Conservation (phyloP, 2,329 filamentous ascomycete genomes). For the Aspergillaceae sp. region DNA sequence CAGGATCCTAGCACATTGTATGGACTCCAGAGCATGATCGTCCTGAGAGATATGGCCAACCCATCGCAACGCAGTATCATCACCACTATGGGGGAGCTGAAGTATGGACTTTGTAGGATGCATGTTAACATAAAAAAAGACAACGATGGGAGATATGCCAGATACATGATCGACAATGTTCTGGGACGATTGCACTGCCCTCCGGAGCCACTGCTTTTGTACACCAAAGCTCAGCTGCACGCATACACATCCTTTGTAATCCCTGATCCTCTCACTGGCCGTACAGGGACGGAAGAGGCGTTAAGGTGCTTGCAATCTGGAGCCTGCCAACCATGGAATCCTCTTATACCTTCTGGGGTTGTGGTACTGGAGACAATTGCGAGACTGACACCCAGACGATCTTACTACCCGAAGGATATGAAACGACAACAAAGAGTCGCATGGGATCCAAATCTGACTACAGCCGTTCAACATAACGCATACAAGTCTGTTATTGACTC, state of each 20-base stretch:
- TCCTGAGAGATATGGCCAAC: constrained; percentile 43
- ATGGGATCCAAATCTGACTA: constrained; percentile 36
- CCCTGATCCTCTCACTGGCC: constrained; percentile 49
- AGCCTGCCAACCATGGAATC: constrained; percentile 43
- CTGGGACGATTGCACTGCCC: constrained; percentile 52
- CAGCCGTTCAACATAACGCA: constrained; percentile 34
- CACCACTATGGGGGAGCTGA: constrained; percentile 40
- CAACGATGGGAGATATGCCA: constrained; percentile 36
- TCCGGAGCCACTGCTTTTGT: constrained; percentile 47
- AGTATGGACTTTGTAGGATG: constrained; percentile 20
- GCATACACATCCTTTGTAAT: constrained; percentile 52
- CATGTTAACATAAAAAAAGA: constrained; percentile 39
- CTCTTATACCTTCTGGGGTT: constrained; percentile 12
- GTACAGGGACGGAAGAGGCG: constrained; percentile 56
- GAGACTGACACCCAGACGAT: constrained; percentile 28
- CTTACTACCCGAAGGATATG: constrained; percentile 38
- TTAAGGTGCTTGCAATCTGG: constrained; percentile 44
- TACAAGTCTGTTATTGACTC: neutral
- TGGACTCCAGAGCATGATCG: constrained; percentile 51
- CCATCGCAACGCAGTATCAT: constrained; percentile 43
- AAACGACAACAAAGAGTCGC: constrained; percentile 36
- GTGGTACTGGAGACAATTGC: constrained; percentile 20
- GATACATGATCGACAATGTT: constrained; percentile 46
- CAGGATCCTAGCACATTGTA: constrained; percentile 56
- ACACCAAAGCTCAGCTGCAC: constrained; percentile 52